These are phyloP conservation scores for Phytophthora parvispora DNA, from an alignment of 352 stramenopile species.

Conservation along the genomic window DNA sequence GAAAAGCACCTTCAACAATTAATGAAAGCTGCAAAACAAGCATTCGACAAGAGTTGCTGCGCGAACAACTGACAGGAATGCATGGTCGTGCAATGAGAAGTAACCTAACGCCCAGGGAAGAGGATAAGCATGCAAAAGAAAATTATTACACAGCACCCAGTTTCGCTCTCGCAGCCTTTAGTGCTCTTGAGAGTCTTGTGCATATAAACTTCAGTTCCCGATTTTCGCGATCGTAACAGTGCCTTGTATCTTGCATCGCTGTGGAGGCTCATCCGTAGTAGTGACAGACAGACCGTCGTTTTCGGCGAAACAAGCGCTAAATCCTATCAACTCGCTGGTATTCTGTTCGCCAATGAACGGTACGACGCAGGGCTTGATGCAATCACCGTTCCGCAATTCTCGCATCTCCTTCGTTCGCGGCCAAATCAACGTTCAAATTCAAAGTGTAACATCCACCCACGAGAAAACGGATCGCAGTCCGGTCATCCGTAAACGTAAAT, in stretches of 20 bases:
- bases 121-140: no score
- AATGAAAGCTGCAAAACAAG: no score
- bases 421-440: neutral
- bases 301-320: neutral
- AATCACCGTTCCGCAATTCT: neutral
- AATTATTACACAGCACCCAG: neutral
- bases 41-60: no score
- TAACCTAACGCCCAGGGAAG: no score
- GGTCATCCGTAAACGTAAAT: neutral
- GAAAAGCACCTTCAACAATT: no score
- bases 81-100: no score
- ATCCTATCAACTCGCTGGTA: neutral
- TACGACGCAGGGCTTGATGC: neutral
- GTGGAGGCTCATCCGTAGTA: neutral
- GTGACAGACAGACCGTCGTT: neutral
- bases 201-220: neutral
- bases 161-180: no score
- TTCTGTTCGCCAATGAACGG: neutral
- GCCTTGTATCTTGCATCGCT: neutral
- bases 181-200: no score
- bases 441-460: neutral
- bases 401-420: neutral
- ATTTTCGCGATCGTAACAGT: neutral
- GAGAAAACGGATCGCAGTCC: neutral
- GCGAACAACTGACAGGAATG: no score